Percentiles rank a stretch among this genome's conserved stretches.
phyloP scores from a whole-genome alignment of 2,329 filamentous ascomycete species.

The Sphaceloma murrayae region DNA sequence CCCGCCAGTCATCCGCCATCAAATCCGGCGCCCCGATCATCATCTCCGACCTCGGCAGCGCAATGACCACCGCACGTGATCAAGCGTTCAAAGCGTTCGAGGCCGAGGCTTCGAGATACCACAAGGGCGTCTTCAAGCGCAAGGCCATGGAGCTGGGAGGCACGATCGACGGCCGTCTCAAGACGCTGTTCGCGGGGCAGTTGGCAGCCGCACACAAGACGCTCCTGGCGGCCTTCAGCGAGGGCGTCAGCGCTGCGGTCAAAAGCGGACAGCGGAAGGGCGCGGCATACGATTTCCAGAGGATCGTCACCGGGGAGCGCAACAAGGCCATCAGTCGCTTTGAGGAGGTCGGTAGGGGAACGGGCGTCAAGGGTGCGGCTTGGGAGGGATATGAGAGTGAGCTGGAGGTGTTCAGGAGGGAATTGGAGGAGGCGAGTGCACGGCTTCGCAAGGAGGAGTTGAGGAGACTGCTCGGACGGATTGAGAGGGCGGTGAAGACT shows the following conservation, averaged over 20 bases:
- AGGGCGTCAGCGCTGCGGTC: constrained; percentile 76
- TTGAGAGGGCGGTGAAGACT: constrained; percentile 89
- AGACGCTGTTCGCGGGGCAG: constrained; percentile 80
- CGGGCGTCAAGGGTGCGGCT: constrained; percentile 65
- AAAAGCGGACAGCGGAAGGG: constrained; percentile 91
- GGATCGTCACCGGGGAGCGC: constrained; percentile 81
- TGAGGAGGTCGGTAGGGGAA: constrained; percentile 61
- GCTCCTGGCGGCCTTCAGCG: constrained; percentile 73
- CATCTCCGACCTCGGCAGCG: constrained; percentile 62
- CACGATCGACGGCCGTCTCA: constrained; percentile 82
- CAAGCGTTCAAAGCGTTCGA: constrained; percentile 79
- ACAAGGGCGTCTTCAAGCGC: constrained; percentile 85
- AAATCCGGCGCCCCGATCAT: constrained; percentile 64
- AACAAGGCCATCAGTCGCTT: constrained; percentile 64
- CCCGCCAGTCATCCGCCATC: constrained; percentile 66
- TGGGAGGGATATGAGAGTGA: constrained; percentile 87
- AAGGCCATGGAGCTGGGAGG: constrained; percentile 76
- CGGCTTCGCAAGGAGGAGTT: constrained; percentile 90
- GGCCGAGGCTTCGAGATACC: constrained; percentile 82
- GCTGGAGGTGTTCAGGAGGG: constrained; percentile 71
- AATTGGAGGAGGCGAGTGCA: constrained; percentile 78
- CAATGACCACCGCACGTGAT: constrained; percentile 61
- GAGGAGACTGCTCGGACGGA: constrained; percentile 77
- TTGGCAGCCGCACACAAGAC: constrained; percentile 80
- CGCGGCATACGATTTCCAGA: constrained; percentile 83